These are phyloP conservation scores for Talaromyces thailandensis DNA, from an alignment of 495 filamentous ascomycete genomes.

Conservation along the genomic window DNA sequence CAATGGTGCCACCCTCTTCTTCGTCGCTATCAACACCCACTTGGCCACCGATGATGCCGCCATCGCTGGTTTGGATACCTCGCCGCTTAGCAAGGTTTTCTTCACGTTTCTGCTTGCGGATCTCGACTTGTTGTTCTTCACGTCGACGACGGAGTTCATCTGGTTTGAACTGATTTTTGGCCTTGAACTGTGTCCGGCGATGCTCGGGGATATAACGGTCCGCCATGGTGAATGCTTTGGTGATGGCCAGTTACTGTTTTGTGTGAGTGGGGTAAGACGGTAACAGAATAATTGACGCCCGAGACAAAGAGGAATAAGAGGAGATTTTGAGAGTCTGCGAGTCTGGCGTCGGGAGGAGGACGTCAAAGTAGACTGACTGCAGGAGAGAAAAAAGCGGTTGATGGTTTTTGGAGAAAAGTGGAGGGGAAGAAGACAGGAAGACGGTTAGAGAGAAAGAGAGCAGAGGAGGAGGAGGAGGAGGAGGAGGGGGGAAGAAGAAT, in stretches of 20 bases:
- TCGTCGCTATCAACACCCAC: conserved; percentile 91
- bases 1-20: conserved; percentile 88
- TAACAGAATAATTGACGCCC: conserved; percentile 15
- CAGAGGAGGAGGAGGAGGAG: conserved; percentile 16
- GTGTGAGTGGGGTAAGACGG: conserved; percentile 8
- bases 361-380: conserved; percentile 4
- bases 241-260: conserved; percentile 8
- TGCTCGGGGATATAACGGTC: conserved; percentile 99
- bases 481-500: conserved; percentile 4
- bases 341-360: neutral
- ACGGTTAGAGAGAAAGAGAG: conserved; percentile 9
- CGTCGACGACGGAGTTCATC: conserved; percentile 97
- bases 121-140: conserved; percentile 98
- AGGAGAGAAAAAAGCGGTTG: conserved; percentile 7
- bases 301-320: conserved; percentile 20
- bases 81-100: conserved; percentile 97
- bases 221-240: conserved; percentile 56
- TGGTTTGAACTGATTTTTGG: conserved; percentile 94
- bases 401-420: conserved; percentile 7
- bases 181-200: conserved; percentile 98
- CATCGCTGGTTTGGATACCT: conserved; percentile 76
- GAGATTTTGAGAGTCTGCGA: conserved; percentile 15
- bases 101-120: conserved; percentile 94
- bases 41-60: conserved; percentile 64
- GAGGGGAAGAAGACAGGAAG: conserved; percentile 12